These are phyloP conservation scores for Penicillium bialowiezense DNA, from an alignment of 495 filamentous ascomycete genomes.

Conservation along the genomic window DNA sequence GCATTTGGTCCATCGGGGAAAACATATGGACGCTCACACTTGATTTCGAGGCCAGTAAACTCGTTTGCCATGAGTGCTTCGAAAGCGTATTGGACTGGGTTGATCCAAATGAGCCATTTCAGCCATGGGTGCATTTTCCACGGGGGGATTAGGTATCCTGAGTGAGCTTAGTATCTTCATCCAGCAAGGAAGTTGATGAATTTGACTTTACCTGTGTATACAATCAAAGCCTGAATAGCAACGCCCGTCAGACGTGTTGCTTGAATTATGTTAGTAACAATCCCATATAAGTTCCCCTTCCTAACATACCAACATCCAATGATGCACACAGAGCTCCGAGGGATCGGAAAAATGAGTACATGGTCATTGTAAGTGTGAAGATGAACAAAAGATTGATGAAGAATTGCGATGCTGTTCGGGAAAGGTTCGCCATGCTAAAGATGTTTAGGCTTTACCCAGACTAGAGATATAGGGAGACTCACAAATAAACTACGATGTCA, in stretches of 20 bases:
- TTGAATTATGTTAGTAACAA: conserved; percentile 8
- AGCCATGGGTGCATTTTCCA: conserved; percentile 78
- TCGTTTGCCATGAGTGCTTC: conserved; percentile 65
- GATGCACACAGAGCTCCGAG: conserved; percentile 62
- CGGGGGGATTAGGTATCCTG: conserved; percentile 72
- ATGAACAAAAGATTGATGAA: conserved; percentile 72
- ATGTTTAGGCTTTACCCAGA: conserved; percentile 12
- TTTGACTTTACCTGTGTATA: conserved; percentile 60
- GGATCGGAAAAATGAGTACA: conserved; percentile 77
- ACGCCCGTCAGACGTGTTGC: conserved; percentile 66
- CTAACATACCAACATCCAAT: conserved; percentile 51
- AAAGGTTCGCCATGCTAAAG: conserved; percentile 55
- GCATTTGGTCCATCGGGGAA: conserved; percentile 62
- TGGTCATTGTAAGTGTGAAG: conserved; percentile 63
- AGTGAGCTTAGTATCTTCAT: background rate
- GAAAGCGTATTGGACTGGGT: conserved; percentile 74
- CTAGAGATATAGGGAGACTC: background rate
- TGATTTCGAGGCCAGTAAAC: conserved; percentile 44
- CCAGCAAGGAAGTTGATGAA: background rate
- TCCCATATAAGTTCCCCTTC: background rate
- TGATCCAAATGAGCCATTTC: conserved; percentile 72
- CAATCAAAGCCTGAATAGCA: conserved; percentile 59
- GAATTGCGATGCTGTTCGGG: conserved; percentile 71
- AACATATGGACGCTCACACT: conserved; percentile 54
- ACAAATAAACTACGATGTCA: conserved; percentile 74